A percentile compares a stretch with the other conserved stretches of the same genome.
These are phyloP conservation scores for Alternaria viburni DNA, from an alignment of 2,329 filamentous ascomycete genomes.

Conservation along the genomic window DNA sequence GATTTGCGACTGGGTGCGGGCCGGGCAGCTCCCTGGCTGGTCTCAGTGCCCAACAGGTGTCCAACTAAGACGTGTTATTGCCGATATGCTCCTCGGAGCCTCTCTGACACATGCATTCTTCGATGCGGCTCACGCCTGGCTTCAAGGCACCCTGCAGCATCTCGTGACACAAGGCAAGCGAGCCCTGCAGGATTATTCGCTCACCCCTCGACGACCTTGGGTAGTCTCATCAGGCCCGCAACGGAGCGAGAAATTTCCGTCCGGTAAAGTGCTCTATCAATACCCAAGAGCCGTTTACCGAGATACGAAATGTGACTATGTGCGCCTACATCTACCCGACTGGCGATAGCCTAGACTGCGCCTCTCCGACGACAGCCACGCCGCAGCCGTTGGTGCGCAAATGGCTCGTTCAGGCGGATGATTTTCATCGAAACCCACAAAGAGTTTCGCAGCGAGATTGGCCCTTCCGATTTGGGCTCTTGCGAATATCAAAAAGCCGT, in stretches of 20 bases:
- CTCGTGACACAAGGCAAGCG: conserved; percentile 22
- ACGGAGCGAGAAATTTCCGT: conserved; percentile 43
- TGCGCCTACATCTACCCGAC: conserved; percentile 16
- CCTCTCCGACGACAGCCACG: conserved; percentile 17
- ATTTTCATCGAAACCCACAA: conserved; percentile 26
- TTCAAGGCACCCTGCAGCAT: conserved; percentile 20
- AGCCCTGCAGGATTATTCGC: conserved; percentile 21
- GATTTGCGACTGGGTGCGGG: conserved; percentile 48
- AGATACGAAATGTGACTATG: conserved; percentile 20
- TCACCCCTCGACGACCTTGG: conserved; percentile 7
- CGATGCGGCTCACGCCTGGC: conserved; percentile 19
- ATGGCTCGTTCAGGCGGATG: conserved; percentile 21
- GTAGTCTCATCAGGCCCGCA: conserved; percentile 16
- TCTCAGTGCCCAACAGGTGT: conserved; percentile 13
- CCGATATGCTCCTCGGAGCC: conserved; percentile 10
- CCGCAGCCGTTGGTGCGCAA: conserved; percentile 26
- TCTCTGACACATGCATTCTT: conserved; percentile 8
- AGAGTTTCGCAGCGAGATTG: conserved; percentile 28
- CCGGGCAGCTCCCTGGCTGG: conserved; percentile 38
- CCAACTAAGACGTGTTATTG: conserved; percentile 9
- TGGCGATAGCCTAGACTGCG: conserved; percentile 23
- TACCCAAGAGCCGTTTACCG: conserved; percentile 19
- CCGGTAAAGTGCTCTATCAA: conserved; percentile 21
- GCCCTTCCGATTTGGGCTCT: conserved; percentile 11
- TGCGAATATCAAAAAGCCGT: conserved; percentile 37